These are phyloP conservation scores for Wakefieldia striispora DNA, from an alignment of 768 basidiomycete genomes.

Conservation along the genomic window DNA sequence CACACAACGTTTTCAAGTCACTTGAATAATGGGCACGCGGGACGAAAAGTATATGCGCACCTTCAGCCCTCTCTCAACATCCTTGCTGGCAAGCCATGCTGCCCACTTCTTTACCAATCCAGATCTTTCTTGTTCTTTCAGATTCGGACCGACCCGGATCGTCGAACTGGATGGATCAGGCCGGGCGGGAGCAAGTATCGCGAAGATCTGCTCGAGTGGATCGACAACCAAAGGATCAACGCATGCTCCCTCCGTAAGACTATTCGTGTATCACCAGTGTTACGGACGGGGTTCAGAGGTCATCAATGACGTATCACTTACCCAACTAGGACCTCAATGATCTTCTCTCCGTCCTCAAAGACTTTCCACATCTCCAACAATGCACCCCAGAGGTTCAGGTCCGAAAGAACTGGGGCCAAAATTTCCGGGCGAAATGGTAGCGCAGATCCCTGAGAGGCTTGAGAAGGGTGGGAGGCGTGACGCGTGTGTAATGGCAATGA, in stretches of 20 bases:
- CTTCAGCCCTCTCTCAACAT: constrained; percentile 69
- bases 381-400: constrained; percentile 21
- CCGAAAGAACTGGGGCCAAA: constrained; percentile 19
- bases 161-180: constrained; percentile 4
- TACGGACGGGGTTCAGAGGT: not conserved
- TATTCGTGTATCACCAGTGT: not conserved
- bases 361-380: constrained; percentile 30
- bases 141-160: not conserved
- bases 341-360: constrained; percentile 17
- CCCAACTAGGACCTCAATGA: constrained; percentile 25
- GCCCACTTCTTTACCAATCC: constrained; percentile 70
- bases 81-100: constrained; percentile 72
- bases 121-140: constrained; percentile 44
- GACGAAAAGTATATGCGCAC: constrained; percentile 36
- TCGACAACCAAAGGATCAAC: constrained; percentile 23
- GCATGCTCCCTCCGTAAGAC: constrained; percentile 26
- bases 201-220: constrained; percentile 29
- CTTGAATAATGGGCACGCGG: not conserved
- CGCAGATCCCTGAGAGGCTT: not conserved
- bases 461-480: constrained; percentile 9
- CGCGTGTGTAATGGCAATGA: constrained; percentile 9
- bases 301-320: constrained; percentile 10
- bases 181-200: constrained; percentile 17
- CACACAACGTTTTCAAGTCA: not conserved
- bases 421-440: constrained; percentile 18